A percentile compares a stretch with the other conserved stretches of the same genome.
These are phyloP conservation scores for Pseudotulostoma volvatum DNA, from an alignment of 495 filamentous ascomycete genomes.

Conservation along the genomic window DNA sequence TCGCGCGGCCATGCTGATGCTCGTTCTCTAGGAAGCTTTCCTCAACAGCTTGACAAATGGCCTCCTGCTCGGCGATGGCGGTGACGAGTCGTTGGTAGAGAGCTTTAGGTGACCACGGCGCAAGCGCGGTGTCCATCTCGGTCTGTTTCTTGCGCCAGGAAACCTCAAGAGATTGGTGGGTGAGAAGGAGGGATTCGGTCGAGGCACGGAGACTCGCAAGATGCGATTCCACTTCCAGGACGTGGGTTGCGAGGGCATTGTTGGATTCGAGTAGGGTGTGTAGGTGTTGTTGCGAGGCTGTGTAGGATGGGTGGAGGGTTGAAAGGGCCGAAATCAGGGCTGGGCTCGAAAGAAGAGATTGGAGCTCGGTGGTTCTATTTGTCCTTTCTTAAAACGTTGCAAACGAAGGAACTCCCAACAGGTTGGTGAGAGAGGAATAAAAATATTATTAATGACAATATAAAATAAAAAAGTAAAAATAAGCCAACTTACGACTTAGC, in stretches of 20 bases:
- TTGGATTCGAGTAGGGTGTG: slow-evolving; percentile 40
- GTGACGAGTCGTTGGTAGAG: slow-evolving; percentile 67
- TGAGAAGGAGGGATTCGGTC: slow-evolving; percentile 66
- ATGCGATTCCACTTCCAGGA: slow-evolving; percentile 44
- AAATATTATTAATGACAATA: no score
- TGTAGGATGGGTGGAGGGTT: slow-evolving; percentile 44
- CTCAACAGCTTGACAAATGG: slow-evolving; percentile 63
- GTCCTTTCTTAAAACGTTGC: no score
- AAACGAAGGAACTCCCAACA: no score
- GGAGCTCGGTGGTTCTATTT: slow-evolving; percentile 39
- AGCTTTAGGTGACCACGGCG: slow-evolving; percentile 67
- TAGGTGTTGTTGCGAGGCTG: slow-evolving; percentile 32
- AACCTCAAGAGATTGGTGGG: slow-evolving; percentile 73
- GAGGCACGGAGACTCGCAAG: slow-evolving; percentile 45
- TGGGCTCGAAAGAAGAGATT: slow-evolving; percentile 44
- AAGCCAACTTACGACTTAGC: slow-evolving; percentile 49
- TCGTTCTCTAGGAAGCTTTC: slow-evolving; percentile 70
- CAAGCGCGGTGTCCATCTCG: slow-evolving; percentile 72
- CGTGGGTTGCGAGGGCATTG: slow-evolving; percentile 49
- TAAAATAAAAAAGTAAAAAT: background rate
- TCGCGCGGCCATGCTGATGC: slow-evolving; percentile 34
- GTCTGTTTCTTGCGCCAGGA: slow-evolving; percentile 76
- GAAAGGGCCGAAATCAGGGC: slow-evolving; percentile 45
- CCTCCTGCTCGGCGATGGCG: slow-evolving; percentile 67
- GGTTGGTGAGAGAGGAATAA: no score